Evolutionary conservation across 257 asterid genomes (phyloP).

Genomic region (Handroanthus guayacan): DNA sequence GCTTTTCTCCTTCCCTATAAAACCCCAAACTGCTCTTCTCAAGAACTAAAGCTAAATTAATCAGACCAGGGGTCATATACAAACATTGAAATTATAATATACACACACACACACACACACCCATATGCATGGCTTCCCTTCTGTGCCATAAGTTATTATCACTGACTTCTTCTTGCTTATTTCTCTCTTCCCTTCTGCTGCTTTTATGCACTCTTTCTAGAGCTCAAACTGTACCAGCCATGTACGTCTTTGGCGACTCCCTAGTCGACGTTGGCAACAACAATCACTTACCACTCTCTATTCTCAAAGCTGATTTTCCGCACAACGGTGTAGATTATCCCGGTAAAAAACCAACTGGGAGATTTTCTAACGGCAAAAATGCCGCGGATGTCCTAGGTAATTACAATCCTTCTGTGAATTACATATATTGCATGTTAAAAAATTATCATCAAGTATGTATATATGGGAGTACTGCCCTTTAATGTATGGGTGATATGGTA

Average conservation of each 20-base stretch:
- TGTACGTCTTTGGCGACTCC: constrained; percentile 83
- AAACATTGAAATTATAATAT: neutral
- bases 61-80: no score
- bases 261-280: constrained; percentile 85
- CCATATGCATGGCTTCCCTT: constrained; percentile 7
- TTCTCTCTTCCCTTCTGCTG: constrained; percentile 24
- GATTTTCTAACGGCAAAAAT: constrained; percentile 85
- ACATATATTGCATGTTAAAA: no score
- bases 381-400: constrained; percentile 81
- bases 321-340: constrained; percentile 73
- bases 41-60: no score
- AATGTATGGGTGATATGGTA: neutral
- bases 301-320: constrained; percentile 68
- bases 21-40: neutral
- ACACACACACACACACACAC: no score
- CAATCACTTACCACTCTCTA: constrained; percentile 52
- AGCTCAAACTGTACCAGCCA: constrained; percentile 61
- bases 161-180: neutral
- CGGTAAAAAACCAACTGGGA: constrained; percentile 67
- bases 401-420: no score
- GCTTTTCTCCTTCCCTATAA: constrained; percentile 33
- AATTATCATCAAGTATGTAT: no score
- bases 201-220: constrained; percentile 21
- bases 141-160: neutral
- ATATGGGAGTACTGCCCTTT: no score